A percentile compares a stretch with the other conserved stretches of the same genome.
Evolutionary conservation across 225 moss, liverwort and hornwort genomes (phyloP).

Genomic region (Straminergon stramineum): DNA sequence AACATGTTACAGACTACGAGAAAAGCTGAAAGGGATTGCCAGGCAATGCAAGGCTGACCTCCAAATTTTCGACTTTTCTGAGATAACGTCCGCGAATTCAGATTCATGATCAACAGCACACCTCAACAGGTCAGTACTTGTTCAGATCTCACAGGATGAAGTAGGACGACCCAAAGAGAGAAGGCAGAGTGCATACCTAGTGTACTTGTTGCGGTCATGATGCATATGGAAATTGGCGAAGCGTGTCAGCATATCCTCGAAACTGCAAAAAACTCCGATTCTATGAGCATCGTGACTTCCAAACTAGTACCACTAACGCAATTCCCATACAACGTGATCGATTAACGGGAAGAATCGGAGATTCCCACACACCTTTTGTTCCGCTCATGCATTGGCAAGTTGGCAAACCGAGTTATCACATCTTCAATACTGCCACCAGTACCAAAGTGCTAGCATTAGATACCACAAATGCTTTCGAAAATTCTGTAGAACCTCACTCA

Average conservation of each 20-base stretch:
- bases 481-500: not conserved
- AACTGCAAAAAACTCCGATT: slow-evolving; percentile 3
- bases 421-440: slow-evolving; percentile 38
- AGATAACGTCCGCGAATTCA: not conserved
- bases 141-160: not conserved
- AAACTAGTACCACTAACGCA: not conserved
- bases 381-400: slow-evolving; percentile 55
- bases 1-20: not conserved
- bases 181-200: slow-evolving; percentile 13
- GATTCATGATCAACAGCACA: slow-evolving; percentile 1
- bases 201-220: slow-evolving; percentile 43
- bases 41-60: slow-evolving; percentile 6
- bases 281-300: not conserved
- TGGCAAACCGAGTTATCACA: slow-evolving; percentile 53
- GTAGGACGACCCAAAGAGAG: not conserved
- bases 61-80: slow-evolving; percentile 48
- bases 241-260: slow-evolving; percentile 53
- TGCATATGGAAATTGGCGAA: slow-evolving; percentile 57
- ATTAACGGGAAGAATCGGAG: not conserved
- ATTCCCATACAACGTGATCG: not conserved
- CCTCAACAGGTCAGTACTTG: not conserved
- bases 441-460: not conserved
- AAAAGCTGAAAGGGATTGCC: not conserved
- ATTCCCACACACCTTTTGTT: slow-evolving; percentile 37
- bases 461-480: not conserved